A percentile compares a stretch with the other conserved stretches of the same genome.
Conservation (phyloP, 805 yeast species). For the Nakazawaea holstii region DNA sequence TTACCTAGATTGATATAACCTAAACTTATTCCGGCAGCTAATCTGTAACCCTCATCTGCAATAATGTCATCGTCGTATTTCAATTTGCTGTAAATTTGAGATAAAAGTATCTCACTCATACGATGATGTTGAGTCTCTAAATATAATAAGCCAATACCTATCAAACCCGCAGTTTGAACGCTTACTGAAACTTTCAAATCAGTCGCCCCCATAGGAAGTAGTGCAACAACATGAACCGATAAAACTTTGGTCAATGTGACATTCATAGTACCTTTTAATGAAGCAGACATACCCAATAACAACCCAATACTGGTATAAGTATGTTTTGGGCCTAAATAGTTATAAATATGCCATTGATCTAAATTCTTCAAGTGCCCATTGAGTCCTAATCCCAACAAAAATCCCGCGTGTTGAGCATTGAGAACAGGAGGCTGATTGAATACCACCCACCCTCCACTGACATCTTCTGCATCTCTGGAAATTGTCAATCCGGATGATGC, state of each 20-base stretch:
- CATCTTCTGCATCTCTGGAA: conserved; percentile 59
- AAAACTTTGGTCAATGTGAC: conserved; percentile 82
- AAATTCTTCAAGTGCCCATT: conserved; percentile 79
- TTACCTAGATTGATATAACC: conserved; percentile 82
- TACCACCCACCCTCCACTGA: conserved; percentile 87
- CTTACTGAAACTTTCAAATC: conserved; percentile 77
- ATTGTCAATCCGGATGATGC: conserved; percentile 81
- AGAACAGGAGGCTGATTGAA: conserved; percentile 71
- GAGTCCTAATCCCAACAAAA: conserved; percentile 84
- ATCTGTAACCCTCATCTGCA: conserved; percentile 73
- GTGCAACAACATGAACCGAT: conserved; percentile 88
- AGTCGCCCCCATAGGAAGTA: conserved; percentile 86
- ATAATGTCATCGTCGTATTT: conserved; percentile 47
- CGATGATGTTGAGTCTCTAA: conserved; percentile 74
- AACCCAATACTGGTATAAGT: conserved; percentile 81
- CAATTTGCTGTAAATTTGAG: conserved; percentile 59
- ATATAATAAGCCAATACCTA: conserved; percentile 86
- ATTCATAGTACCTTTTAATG: conserved; percentile 78
- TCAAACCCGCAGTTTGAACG: conserved; percentile 87
- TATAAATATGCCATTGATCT: conserved; percentile 96
- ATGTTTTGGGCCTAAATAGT: conserved; percentile 86
- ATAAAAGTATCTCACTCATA: conserved; percentile 73
- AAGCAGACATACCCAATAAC: conserved; percentile 88
- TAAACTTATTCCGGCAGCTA: conserved; percentile 83
- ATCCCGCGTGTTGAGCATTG: conserved; percentile 89